Percentiles rank a stretch among this genome's conserved stretches.
Conservation (phyloP, 176 grass and related monocot genomes). For the Aegilops umbellulata region DNA sequence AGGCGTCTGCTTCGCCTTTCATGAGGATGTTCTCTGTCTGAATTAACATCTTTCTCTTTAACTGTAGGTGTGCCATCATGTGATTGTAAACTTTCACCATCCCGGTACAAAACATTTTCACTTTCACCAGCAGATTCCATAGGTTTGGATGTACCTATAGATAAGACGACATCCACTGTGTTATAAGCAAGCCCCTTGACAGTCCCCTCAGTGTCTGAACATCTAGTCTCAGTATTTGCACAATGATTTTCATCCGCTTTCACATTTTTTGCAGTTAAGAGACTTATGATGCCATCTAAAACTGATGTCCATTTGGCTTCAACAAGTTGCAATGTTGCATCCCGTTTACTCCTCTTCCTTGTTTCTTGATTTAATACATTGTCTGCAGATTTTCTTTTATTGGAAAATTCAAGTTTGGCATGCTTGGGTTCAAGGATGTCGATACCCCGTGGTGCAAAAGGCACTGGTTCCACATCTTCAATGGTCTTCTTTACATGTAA, state of each 20-base stretch:
- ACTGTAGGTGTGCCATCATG: conserved; percentile 41
- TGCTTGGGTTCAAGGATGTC: conserved; percentile 85
- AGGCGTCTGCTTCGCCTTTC: conserved; percentile 94
- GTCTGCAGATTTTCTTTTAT: conserved; percentile 75
- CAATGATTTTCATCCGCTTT: conserved; percentile 34
- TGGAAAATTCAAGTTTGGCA: conserved; percentile 65
- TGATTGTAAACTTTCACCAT: conserved; percentile 34
- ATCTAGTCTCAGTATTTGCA: conserved; percentile 6
- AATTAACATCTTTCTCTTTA: conserved; percentile 71
- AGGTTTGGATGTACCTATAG: conserved; percentile 40
- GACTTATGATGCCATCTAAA: conserved; percentile 57
- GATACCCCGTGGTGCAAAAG: conserved; percentile 72
- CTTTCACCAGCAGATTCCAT: conserved; percentile 49
- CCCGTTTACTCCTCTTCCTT: conserved; percentile 55
- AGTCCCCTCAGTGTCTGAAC: conserved; percentile 21
- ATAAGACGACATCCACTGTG: conserved; percentile 54
- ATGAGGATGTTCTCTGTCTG: conserved; percentile 84
- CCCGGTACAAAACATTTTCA: conserved; percentile 42
- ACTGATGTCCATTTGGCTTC: conserved; percentile 74
- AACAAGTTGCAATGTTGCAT: conserved; percentile 55
- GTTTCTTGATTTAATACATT: conserved; percentile 38
- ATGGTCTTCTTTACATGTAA: conserved; percentile 87
- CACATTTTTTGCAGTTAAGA: conserved; percentile 43
- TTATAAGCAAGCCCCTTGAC: conserved; percentile 31
- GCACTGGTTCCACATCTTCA: conserved; percentile 55